Evolutionary conservation across 371 early-diverging fungal species (phyloP), one percentile per base, ranked within the genome.

Genomic region (Cokeromyces recurvatus): DNA sequence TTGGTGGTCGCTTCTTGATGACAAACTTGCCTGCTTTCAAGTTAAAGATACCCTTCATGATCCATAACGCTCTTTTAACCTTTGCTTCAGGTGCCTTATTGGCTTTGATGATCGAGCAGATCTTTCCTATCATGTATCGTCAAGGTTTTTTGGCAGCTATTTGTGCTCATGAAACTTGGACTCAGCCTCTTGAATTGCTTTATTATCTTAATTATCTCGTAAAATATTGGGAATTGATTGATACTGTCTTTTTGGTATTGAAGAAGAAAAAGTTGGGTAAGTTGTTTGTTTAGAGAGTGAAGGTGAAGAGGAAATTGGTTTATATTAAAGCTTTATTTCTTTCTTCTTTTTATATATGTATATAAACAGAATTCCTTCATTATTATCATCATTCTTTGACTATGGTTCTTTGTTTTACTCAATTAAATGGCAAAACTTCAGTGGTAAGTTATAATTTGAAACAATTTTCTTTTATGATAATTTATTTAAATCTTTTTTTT

Each of bases 311-410:
- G 44, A 32, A 20, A n/a, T 38, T 47, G 21, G 21, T 34, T 3
- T 25, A 15, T 12, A 40, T 40, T 24, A 23, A 22, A 25, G 22
- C 21, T 44, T 20, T 32, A 20, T 45, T 25, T 45, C 6, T 34
- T 44, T 44, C 4, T 21, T 44, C n/a, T n/a, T n/a, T n/a, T n/a
- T n/a, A n/a, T n/a, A n/a, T n/a, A n/a, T n/a, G n/a, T n/a, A n/a
- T 44, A 2, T 17, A 17, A 36, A 10, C 77, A 74, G 87, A 85
- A 71, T 88, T 92, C 79, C 72, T 91, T 56, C 93, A 92, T 62
- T 89, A 88, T 67, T 93, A 85, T 76, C 94, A 92, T 59, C 93
- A 94, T 64, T 84, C 88, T 47, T 74, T 91, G 73, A 94, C 94
- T 40, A 86, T 90, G 88, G 78, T 87, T 38, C 84, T 94, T 32